Percentiles rank a stretch among this genome's conserved stretches.
These are phyloP conservation scores for Gaultheria prostrata DNA, from an alignment of 148 eudicot species.

Conservation along the genomic window DNA sequence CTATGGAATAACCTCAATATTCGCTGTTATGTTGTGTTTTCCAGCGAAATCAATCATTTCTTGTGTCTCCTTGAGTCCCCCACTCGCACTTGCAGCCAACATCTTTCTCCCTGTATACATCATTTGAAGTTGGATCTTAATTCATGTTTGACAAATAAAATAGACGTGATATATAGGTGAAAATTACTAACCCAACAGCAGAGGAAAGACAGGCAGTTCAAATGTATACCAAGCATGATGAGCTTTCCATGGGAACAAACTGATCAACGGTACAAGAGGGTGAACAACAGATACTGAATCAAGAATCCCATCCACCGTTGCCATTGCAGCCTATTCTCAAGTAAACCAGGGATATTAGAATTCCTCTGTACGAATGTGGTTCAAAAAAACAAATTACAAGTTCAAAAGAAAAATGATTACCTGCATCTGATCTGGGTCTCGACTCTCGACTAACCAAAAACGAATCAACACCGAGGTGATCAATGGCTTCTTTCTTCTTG, in stretches of 20 bases:
- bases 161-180: too few species aligned
- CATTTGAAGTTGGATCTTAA: not conserved
- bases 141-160: too few species aligned
- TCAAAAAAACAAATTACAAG: not conserved
- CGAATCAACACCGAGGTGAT: not conserved
- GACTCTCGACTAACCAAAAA: slow-evolving; percentile 13
- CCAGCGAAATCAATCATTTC: slow-evolving; percentile 11
- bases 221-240: slow-evolving; percentile 10
- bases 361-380: not conserved
- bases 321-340: slow-evolving; percentile 3
- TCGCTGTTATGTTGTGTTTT: slow-evolving; percentile 10
- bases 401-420: not conserved
- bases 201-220: not conserved
- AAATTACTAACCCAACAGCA: not conserved
- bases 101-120: not conserved
- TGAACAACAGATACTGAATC: slow-evolving; percentile 1
- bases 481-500: slow-evolving; percentile 10
- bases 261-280: not conserved
- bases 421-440: slow-evolving; percentile 5
- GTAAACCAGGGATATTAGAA: not conserved
- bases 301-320: slow-evolving; percentile 6
- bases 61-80: slow-evolving; percentile 14
- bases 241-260: slow-evolving; percentile 4
- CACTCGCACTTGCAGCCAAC: not conserved
- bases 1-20: slow-evolving; percentile 9